Conservation (phyloP, 2,329 filamentous ascomycete genomes). For the Fusarium pilosicola region DNA sequence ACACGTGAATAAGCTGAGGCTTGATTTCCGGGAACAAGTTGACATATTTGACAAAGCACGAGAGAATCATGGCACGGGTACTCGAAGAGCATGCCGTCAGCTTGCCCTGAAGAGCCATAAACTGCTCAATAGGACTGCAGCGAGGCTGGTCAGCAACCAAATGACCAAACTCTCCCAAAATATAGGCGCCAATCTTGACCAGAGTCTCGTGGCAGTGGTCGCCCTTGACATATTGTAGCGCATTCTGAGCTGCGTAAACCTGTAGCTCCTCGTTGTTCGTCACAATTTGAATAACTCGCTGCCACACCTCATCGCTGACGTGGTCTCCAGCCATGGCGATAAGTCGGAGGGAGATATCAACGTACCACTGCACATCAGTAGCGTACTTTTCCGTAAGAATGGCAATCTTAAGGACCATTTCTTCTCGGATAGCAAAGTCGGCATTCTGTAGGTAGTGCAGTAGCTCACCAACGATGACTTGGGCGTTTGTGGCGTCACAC, state of each 20-base stretch:
- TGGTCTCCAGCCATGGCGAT: conserved; percentile 98
- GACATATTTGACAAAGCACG: conserved; percentile 96
- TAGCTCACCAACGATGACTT: conserved; percentile 91
- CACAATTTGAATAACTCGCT: conserved; percentile 97
- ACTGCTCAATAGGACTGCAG: conserved; percentile 97
- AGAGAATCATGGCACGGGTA: conserved; percentile 92
- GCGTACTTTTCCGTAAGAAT: conserved; percentile 99
- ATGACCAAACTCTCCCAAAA: conserved; percentile 96
- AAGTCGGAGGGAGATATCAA: conserved; percentile 93
- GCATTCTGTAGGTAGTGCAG: conserved; percentile 94
- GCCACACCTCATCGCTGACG: conserved; percentile 99
- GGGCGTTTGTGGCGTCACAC: conserved; percentile 96
- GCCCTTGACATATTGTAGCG: conserved; percentile 89
- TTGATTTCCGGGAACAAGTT: conserved; percentile 99
- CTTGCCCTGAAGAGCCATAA: conserved; percentile 90
- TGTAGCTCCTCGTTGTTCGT: conserved; percentile 99
- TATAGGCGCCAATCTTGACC: conserved; percentile 96
- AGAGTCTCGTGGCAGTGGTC: conserved; percentile 96
- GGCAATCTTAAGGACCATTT: conserved; percentile 99
- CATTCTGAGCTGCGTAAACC: conserved; percentile 94
- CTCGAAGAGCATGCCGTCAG: conserved; percentile 87
- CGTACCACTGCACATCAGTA: conserved; percentile 98
- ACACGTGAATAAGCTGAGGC: conserved; percentile 89
- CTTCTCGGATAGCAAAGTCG: conserved; percentile 96
- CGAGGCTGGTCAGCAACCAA: conserved; percentile 91